Conservation (phyloP, 1,284 basidiomycete species). For the Erythrobasidium hasegawianum region DNA sequence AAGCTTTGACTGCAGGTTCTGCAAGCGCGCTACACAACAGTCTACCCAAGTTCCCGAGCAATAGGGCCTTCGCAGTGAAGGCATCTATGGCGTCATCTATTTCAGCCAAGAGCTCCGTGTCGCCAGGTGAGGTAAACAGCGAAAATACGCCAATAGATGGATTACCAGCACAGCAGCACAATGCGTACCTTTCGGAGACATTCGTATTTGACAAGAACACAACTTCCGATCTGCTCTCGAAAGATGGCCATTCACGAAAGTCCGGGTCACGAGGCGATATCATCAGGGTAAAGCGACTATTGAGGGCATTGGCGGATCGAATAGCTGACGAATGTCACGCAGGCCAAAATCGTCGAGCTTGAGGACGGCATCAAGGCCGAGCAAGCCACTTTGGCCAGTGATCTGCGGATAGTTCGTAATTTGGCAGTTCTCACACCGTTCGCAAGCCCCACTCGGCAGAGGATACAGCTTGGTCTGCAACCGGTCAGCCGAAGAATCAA, state of each 20-base stretch:
- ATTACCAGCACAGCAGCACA: background rate
- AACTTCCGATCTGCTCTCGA: background rate
- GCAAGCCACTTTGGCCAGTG: constrained; percentile 64
- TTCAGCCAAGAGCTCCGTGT: background rate
- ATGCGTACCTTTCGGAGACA: background rate
- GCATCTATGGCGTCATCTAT: background rate
- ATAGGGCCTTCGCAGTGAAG: background rate
- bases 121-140: too few relatives aligned
- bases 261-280: constrained; percentile 6
- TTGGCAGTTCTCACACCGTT: constrained; percentile 83
- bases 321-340: too few relatives aligned
- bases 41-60: background rate
- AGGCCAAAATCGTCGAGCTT: constrained; percentile 62
- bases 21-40: too few relatives aligned
- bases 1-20: too few relatives aligned
- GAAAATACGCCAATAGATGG: too few relatives aligned
- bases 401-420: constrained; percentile 71
- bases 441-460: constrained; percentile 72
- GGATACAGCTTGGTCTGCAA: constrained; percentile 63
- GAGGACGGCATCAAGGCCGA: constrained; percentile 59
- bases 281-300: background rate
- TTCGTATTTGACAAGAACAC: background rate
- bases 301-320: too few relatives aligned
- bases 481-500: constrained; percentile 64
- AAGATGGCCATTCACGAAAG: background rate